These are phyloP conservation scores for Rhodotorula paludigena DNA, from an alignment of 768 basidiomycete genomes.

Conservation along the genomic window DNA sequence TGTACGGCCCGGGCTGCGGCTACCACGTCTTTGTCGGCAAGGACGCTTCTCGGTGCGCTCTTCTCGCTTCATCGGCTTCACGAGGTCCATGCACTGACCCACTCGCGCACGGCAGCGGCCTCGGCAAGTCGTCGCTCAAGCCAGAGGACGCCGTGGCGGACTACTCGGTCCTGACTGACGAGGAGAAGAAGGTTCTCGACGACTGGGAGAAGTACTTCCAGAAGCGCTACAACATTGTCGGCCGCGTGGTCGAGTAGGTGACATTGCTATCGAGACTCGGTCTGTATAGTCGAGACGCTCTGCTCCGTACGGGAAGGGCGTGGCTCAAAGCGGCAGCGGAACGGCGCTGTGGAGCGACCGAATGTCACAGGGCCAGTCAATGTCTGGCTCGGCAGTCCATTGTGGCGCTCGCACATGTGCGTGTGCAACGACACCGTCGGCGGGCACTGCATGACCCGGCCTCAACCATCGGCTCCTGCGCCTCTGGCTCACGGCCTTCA, in stretches of 20 bases:
- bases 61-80: neutral
- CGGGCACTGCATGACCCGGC: too few relatives aligned
- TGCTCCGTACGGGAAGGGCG: too few relatives aligned
- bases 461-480: too few relatives aligned
- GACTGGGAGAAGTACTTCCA: conserved; percentile 56
- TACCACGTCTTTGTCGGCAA: conserved; percentile 77
- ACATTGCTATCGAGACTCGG: too few relatives aligned
- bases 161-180: conserved; percentile 67
- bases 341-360: too few relatives aligned
- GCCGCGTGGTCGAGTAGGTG: conserved; percentile 53
- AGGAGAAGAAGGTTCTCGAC: conserved; percentile 71
- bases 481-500: too few relatives aligned
- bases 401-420: too few relatives aligned
- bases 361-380: too few relatives aligned
- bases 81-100: neutral
- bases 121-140: conserved; percentile 85
- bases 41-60: conserved; percentile 61
- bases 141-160: conserved; percentile 80
- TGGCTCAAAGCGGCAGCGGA: too few relatives aligned
- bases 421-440: too few relatives aligned
- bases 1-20: conserved; percentile 72
- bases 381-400: too few relatives aligned
- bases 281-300: too few relatives aligned
- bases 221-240: conserved; percentile 84
- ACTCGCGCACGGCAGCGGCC: conserved; percentile 52